Evolutionary conservation across 192 early-diverging fungal genomes (phyloP).

Genomic region (Linderina pennispora): DNA sequence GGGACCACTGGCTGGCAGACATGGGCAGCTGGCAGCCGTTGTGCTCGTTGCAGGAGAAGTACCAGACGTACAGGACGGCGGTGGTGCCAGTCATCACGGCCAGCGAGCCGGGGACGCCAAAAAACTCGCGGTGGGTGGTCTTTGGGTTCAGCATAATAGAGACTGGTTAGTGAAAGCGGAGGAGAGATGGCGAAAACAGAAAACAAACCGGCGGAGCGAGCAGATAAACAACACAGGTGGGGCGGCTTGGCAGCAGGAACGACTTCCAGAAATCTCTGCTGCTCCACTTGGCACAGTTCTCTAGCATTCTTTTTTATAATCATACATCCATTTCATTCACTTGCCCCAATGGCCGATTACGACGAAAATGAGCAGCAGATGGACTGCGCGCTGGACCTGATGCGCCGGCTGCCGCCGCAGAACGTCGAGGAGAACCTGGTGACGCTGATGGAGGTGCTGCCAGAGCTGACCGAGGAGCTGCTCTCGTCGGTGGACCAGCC

Average conservation of each 20-base stretch:
- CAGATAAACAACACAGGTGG: too few species aligned
- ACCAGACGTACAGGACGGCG: slow-evolving; percentile 38
- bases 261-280: neutral
- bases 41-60: slow-evolving; percentile 42
- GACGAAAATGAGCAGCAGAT: slow-evolving; percentile 56
- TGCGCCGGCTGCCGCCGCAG: slow-evolving; percentile 93
- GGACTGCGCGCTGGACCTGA: slow-evolving; percentile 94
- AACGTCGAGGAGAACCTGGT: slow-evolving; percentile 82
- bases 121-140: slow-evolving; percentile 77
- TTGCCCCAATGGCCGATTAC: slow-evolving; percentile 27
- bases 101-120: slow-evolving; percentile 58
- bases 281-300: neutral
- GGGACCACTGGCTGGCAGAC: slow-evolving; percentile 10
- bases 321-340: neutral
- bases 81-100: slow-evolving; percentile 47
- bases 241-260: neutral
- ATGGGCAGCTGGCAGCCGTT: slow-evolving; percentile 51
- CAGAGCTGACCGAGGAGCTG: slow-evolving; percentile 86
- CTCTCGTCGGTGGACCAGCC: slow-evolving; percentile 91
- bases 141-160: slow-evolving; percentile 49
- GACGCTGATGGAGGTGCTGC: slow-evolving; percentile 74
- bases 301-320: neutral
- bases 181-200: neutral
- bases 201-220: neutral
- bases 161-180: neutral